Evolutionary conservation across 257 asterid genomes (phyloP).

Genomic region (Linaria vulgaris): DNA sequence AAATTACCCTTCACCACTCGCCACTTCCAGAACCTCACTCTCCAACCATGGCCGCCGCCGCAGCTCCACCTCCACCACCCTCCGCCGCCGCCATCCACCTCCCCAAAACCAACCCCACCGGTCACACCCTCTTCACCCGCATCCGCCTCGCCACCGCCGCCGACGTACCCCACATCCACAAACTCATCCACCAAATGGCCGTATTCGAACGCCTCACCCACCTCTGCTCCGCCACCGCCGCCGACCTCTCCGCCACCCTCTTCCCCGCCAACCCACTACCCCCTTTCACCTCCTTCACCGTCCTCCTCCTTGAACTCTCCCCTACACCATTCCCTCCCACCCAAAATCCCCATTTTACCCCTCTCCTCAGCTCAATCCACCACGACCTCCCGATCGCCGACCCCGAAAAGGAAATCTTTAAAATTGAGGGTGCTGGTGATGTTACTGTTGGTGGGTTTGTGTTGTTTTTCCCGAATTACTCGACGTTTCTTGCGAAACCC

Average conservation of each 20-base stretch:
- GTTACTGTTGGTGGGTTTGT: constrained; percentile 60
- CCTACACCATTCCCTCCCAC: constrained; percentile 32
- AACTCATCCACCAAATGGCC: constrained; percentile 69
- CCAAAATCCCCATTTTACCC: constrained; percentile 37
- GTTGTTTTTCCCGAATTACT: constrained; percentile 81
- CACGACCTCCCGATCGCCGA: constrained; percentile 72
- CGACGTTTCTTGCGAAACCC: constrained; percentile 76
- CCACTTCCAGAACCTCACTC: background rate
- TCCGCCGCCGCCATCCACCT: constrained; percentile 36
- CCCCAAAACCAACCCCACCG: constrained; percentile 30
- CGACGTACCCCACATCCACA: constrained; percentile 64
- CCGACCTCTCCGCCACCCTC: constrained; percentile 51
- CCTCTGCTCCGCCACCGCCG: constrained; percentile 48
- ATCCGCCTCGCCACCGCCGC: constrained; percentile 48
- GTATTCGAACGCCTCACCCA: constrained; percentile 53
- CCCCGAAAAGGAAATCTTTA: constrained; percentile 51
- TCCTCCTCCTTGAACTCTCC: constrained; percentile 56
- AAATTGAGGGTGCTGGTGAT: constrained; percentile 32
- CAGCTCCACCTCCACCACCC: constrained; percentile 42
- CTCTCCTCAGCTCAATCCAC: constrained; percentile 35
- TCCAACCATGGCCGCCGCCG: constrained; percentile 41
- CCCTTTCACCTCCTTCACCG: constrained; percentile 54
- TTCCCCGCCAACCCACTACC: constrained; percentile 51
- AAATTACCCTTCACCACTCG: too few species aligned
- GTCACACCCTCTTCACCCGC: constrained; percentile 46